phyloP scores from a whole-genome alignment of 345 rosid genomes.

The Cochlearia excelsa region DNA sequence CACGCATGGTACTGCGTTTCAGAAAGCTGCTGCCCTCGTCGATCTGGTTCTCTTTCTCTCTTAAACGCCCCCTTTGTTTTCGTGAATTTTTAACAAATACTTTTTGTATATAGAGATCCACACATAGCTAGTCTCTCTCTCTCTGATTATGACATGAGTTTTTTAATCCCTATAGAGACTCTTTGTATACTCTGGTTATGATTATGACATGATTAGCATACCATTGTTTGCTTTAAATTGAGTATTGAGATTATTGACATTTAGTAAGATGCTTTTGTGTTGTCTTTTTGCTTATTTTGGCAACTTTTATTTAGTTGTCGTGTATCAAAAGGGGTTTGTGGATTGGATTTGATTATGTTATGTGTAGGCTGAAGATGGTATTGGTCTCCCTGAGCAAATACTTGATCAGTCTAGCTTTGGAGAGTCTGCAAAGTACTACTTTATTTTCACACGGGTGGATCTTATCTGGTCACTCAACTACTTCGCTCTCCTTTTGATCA shows the following conservation, averaged over 20 bases:
- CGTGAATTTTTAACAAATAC: not conserved
- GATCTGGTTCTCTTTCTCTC: constrained; percentile 61
- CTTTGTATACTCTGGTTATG: no score
- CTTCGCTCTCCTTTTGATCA: constrained; percentile 66
- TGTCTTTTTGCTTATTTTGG: constrained; percentile 16
- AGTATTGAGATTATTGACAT: not conserved
- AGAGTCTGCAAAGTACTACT: constrained; percentile 60
- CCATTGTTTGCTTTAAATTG: constrained; percentile 1
- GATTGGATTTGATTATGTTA: constrained; percentile 10
- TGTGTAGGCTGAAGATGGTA: constrained; percentile 87
- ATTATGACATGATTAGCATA: no score
- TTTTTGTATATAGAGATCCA: constrained; percentile 1
- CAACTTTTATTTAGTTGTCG: no score
- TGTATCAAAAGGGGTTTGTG: constrained; percentile 1
- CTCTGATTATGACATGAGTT: no score
- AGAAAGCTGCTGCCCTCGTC: constrained; percentile 97
- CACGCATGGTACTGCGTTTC: constrained; percentile 65
- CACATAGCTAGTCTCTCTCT: no score
- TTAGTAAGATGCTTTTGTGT: not conserved
- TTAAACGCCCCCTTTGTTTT: not conserved
- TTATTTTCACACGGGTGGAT: constrained; percentile 56
- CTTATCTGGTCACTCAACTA: constrained; percentile 82
- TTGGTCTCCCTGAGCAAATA: constrained; percentile 84
- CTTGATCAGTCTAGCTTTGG: constrained; percentile 70
- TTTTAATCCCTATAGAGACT: no score